These are phyloP conservation scores for Acephala macrosclerotiorum DNA, from an alignment of 2,329 filamentous ascomycete genomes.

Conservation along the genomic window DNA sequence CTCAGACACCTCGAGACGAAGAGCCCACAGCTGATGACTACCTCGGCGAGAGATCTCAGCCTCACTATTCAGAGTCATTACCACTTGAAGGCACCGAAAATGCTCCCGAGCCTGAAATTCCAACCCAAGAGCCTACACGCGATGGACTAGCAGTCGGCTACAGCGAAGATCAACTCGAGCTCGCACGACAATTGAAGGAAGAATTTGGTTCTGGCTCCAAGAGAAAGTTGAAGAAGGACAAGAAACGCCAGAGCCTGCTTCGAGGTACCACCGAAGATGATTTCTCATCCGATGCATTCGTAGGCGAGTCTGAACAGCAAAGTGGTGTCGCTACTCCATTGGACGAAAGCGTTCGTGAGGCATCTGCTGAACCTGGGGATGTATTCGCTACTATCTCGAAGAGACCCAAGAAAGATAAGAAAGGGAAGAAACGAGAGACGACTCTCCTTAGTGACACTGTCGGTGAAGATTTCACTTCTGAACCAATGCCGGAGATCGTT, in stretches of 20 bases:
- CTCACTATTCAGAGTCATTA: slow-evolving; percentile 16
- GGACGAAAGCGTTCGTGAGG: slow-evolving; percentile 14
- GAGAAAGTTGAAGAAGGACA: slow-evolving; percentile 50
- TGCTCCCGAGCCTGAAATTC: slow-evolving; percentile 13
- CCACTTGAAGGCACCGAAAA: slow-evolving; percentile 13
- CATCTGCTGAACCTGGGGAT: slow-evolving; percentile 21
- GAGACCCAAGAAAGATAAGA: slow-evolving; percentile 39
- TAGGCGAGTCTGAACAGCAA: slow-evolving; percentile 22
- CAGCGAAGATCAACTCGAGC: slow-evolving; percentile 39
- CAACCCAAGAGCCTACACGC: slow-evolving; percentile 17
- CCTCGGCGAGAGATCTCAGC: slow-evolving; percentile 29
- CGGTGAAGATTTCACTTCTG: slow-evolving; percentile 2
- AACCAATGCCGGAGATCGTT: neutral
- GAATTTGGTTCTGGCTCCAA: slow-evolving; percentile 44
- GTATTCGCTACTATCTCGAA: slow-evolving; percentile 29
- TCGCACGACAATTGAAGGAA: slow-evolving; percentile 40
- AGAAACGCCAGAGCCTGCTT: slow-evolving; percentile 33
- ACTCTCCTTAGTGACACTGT: slow-evolving; percentile 14
- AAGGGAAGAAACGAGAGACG: slow-evolving; percentile 29
- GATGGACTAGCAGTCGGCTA: slow-evolving; percentile 35
- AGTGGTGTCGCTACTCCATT: slow-evolving; percentile 14
- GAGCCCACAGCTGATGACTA: slow-evolving; percentile 27
- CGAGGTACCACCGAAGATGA: slow-evolving; percentile 30
- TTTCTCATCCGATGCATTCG: slow-evolving; percentile 23
- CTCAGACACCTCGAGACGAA: slow-evolving; percentile 34